Percentiles rank a stretch among this genome's conserved stretches.
Evolutionary conservation across 768 basidiomycete species (phyloP).

Genomic region (Lentinus tigrinus): DNA sequence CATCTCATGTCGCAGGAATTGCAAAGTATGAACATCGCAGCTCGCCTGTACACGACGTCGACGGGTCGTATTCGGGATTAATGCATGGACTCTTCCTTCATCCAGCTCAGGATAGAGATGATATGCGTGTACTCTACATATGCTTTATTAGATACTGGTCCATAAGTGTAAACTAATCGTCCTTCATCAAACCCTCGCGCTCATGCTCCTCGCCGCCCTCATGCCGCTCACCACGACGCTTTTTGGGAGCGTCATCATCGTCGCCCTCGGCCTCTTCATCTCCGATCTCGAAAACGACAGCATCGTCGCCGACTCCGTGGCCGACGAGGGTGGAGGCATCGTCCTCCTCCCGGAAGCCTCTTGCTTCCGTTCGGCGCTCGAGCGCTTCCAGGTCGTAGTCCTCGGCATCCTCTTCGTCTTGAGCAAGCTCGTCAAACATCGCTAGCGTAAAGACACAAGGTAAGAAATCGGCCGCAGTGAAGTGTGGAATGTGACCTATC

Average conservation of each 20-base stretch:
- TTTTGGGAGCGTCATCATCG: conserved; percentile 62
- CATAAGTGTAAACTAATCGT: conserved; percentile 31
- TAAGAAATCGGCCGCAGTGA: not conserved
- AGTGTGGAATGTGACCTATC: conserved; percentile 49
- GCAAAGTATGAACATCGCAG: conserved; percentile 94
- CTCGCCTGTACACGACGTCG: conserved; percentile 82
- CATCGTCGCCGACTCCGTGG: conserved; percentile 54
- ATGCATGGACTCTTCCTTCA: conserved; percentile 18
- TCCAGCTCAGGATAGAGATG: conserved; percentile 18
- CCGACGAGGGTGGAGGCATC: conserved; percentile 75
- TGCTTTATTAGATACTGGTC: conserved; percentile 22
- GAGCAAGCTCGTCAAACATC: conserved; percentile 96
- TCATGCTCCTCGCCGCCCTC: conserved; percentile 49
- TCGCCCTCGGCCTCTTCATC: conserved; percentile 68
- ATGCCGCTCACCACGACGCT: conserved; percentile 43
- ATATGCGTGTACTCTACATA: conserved; percentile 37
- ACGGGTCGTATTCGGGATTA: conserved; percentile 80
- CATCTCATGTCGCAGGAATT: conserved; percentile 56
- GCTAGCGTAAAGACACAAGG: conserved; percentile 58
- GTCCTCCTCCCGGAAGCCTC: conserved; percentile 51
- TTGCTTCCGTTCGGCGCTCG: conserved; percentile 48
- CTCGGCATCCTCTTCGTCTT: conserved; percentile 91
- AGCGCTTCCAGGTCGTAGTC: conserved; percentile 86
- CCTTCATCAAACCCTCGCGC: conserved; percentile 63
- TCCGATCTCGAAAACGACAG: conserved; percentile 88